Base-by-base conservation (phyloP, 345 rosid genomes). In the Salix exigua region DNA sequence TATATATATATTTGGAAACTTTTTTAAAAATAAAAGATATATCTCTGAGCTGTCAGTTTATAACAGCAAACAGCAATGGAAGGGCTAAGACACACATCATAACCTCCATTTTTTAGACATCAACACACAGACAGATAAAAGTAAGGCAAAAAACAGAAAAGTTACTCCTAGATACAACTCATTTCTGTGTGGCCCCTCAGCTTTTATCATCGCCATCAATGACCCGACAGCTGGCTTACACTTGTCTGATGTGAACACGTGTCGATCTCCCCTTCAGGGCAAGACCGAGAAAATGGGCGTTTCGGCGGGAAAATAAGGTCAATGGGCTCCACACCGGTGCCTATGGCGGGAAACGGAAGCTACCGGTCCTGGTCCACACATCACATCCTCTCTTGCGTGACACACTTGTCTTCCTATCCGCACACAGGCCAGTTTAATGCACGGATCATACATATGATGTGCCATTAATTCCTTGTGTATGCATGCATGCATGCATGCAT, bases 261-360 rank as follows among this genome's bases (percentile, higher is more conserved):
- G 78, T 79, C 78, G 13, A 0, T 1, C 7, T 11, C 4, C 40
- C 6, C 0, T 31, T 82, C 33, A 79, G 2, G 23, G 3, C 14
- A n/a, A 18, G 70, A 46, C 72, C 73, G 40, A 18, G 6, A 26
- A 60, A 51, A 18, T 23, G 6, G 75, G 72, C 1, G 30, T 17
- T 44, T 71, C 69, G 81, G 88, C 88, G 88, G 85, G 87, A 87
- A 80, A 78, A 14, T 26, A 30, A 1, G 66, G 61, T 25, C 19
- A 63, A 76, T 60, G 80, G 82, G 82, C 31, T 40, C 85, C 87
- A 78, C 78, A 48, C 50, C 55, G 73, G 74, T 79, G 11, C 17
- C 48, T 7, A 61, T 74, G 85, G 88, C 88, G 91, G 91, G 89
- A 88, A 83, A 73, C 62, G 1, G 76, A 73, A 78, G 85, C 79